Evolutionary conservation across 305 asterid species (phyloP).

Genomic region (Salvia sclarea): DNA sequence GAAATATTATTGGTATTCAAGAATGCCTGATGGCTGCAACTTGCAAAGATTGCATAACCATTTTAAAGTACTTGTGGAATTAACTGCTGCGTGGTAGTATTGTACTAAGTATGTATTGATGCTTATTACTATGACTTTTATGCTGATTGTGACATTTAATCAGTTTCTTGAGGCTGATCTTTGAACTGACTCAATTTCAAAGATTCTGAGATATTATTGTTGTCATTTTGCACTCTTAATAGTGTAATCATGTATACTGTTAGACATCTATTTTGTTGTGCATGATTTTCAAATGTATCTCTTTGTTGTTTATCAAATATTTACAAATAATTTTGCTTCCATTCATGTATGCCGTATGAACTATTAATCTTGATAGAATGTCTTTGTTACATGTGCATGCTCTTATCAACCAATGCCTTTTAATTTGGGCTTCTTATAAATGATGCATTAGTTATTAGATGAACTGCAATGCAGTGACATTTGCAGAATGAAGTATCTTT

Average conservation of each 20-base stretch:
- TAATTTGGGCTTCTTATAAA: neutral
- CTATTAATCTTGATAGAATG: neutral
- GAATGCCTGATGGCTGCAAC: slow-evolving; percentile 13
- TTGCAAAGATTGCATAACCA: slow-evolving; percentile 10
- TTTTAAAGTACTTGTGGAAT: neutral
- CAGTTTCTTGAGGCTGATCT: slow-evolving; percentile 9
- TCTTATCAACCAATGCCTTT: neutral
- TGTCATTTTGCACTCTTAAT: neutral
- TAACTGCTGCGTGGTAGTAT: neutral
- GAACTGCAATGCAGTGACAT: neutral
- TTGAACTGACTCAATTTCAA: slow-evolving; percentile 1
- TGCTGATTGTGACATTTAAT: slow-evolving; percentile 9
- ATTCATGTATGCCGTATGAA: neutral
- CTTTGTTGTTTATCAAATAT: neutral
- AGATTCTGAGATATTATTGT: neutral
- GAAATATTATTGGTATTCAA: slow-evolving; percentile 10
- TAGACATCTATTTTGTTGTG: neutral
- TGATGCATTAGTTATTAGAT: neutral
- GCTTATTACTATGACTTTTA: neutral
- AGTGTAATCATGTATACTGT: slow-evolving; percentile 4
- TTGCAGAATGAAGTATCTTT: neutral
- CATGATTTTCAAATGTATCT: slow-evolving; percentile 2
- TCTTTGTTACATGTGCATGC: slow-evolving; percentile 4
- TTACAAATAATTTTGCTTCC: neutral
- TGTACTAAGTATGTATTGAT: neutral